Percentiles rank a stretch among this genome's conserved stretches.
These are phyloP conservation scores for Fusarium lyarnte DNA, from an alignment of 2,329 filamentous ascomycete genomes.

Conservation along the genomic window DNA sequence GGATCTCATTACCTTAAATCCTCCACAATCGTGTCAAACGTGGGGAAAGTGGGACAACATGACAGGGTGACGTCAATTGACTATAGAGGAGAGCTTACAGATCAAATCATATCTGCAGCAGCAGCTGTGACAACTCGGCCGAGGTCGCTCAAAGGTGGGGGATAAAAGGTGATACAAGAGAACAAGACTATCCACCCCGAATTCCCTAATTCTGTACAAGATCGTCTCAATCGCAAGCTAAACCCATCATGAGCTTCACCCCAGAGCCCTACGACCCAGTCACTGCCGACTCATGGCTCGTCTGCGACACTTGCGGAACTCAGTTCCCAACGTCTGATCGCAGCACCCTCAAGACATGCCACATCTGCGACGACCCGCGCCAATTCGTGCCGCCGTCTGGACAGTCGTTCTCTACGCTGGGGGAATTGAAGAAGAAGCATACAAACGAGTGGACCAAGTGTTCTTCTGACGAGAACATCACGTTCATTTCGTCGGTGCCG, in stretches of 20 bases:
- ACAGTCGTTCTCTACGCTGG: constrained; percentile 73
- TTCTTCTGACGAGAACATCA: constrained; percentile 54
- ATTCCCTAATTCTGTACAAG: not conserved
- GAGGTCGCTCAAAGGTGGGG: constrained; percentile 3
- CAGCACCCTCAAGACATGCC: constrained; percentile 63
- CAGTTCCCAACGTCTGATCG: constrained; percentile 63
- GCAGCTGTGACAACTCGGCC: not conserved
- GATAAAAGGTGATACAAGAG: constrained; percentile 12
- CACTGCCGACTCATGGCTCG: constrained; percentile 50
- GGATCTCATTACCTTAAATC: not conserved
- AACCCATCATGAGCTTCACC: constrained; percentile 27
- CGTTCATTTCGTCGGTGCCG: constrained; percentile 60
- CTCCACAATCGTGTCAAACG: not conserved
- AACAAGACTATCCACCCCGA: not conserved
- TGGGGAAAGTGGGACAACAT: constrained; percentile 1
- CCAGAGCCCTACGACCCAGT: constrained; percentile 36
- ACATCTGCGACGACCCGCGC: constrained; percentile 78
- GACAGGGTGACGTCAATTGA: constrained; percentile 19
- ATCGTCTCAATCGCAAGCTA: constrained; percentile 7
- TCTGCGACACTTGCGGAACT: constrained; percentile 76
- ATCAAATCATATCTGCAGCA: not conserved
- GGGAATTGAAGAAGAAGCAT: constrained; percentile 54
- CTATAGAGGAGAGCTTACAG: not conserved
- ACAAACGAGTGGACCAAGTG: constrained; percentile 64
- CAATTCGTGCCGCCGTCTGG: constrained; percentile 69